Conservation (phyloP, 2,329 filamentous ascomycete genomes). For the Neonectria coccinea region DNA sequence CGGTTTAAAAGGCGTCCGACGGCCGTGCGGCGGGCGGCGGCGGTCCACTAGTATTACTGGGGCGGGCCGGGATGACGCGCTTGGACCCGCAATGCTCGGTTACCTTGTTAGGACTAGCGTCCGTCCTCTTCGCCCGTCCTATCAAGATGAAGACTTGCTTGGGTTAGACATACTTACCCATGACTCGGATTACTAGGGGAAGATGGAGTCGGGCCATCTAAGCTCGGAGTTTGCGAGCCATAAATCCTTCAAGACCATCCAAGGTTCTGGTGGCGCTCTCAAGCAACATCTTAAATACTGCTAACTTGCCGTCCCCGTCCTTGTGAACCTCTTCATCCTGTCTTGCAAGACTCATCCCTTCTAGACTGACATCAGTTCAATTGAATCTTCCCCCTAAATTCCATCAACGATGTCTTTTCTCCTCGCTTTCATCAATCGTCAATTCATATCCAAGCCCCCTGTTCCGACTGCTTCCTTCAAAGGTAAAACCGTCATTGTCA, state of each 20-base stretch:
- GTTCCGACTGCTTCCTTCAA: constrained; percentile 14
- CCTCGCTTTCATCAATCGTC: background rate
- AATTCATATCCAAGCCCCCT: background rate
- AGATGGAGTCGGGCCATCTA: too few relatives aligned
- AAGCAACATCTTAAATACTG: background rate
- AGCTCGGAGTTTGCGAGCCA: background rate
- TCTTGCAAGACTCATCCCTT: background rate
- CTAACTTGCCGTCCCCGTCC: background rate
- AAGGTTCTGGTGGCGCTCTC: background rate
- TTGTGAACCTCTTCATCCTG: background rate
- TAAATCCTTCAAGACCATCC: background rate
- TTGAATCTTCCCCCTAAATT: too few relatives aligned
- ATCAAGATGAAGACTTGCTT: background rate
- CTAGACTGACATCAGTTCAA: background rate
- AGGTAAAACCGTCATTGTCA: constrained; percentile 15
- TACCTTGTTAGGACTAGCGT: constrained; percentile 16
- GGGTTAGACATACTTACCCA: background rate
- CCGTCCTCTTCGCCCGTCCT: too few relatives aligned
- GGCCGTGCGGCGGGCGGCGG: background rate
- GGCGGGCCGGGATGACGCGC: background rate
- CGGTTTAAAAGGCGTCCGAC: background rate
- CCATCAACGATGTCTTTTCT: background rate
- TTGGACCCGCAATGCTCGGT: constrained; percentile 5
- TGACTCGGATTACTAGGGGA: background rate
- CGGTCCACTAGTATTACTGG: background rate